Percentiles rank a stretch among this genome's conserved stretches.
These are phyloP conservation scores for Trifolium repens DNA, from an alignment of 306 rosid species.

Conservation along the genomic window DNA sequence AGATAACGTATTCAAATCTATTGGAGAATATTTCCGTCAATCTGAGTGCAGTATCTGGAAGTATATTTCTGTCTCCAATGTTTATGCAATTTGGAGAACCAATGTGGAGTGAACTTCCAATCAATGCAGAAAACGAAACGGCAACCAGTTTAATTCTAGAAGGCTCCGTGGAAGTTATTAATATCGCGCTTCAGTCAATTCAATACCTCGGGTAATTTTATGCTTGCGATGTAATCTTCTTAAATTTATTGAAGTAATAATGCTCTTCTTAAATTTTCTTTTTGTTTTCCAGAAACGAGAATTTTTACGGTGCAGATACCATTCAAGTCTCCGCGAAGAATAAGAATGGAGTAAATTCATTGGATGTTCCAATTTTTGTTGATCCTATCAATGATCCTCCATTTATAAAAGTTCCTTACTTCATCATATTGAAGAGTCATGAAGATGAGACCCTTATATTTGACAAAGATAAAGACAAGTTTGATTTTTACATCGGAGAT, in stretches of 20 bases:
- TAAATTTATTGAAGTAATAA: slow-evolving; percentile 8
- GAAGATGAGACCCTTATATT: slow-evolving; percentile 65
- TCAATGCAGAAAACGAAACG: slow-evolving; percentile 49
- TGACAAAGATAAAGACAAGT: slow-evolving; percentile 67
- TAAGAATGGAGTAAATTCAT: slow-evolving; percentile 64
- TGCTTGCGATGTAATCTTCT: neutral
- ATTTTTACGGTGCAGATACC: slow-evolving; percentile 67
- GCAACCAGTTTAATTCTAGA: slow-evolving; percentile 56
- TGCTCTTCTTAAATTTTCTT: neutral
- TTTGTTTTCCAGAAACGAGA: slow-evolving; percentile 60
- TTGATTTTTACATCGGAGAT: slow-evolving; percentile 74
- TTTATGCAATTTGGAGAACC: slow-evolving; percentile 68
- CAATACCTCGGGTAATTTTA: slow-evolving; percentile 74
- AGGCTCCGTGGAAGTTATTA: slow-evolving; percentile 75
- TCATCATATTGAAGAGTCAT: slow-evolving; percentile 63
- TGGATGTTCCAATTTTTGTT: slow-evolving; percentile 66
- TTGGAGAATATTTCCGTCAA: slow-evolving; percentile 70
- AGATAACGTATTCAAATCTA: slow-evolving; percentile 74
- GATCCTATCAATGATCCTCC: slow-evolving; percentile 90
- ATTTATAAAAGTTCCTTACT: slow-evolving; percentile 63
- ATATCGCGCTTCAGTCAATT: slow-evolving; percentile 75
- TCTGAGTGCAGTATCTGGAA: slow-evolving; percentile 67
- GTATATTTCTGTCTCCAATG: slow-evolving; percentile 68
- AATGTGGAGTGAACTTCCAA: slow-evolving; percentile 56
- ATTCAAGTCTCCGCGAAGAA: slow-evolving; percentile 65